Percentiles rank a stretch among this genome's conserved stretches.
These are phyloP conservation scores for Trichopus zeylanicus DNA, from an alignment of 116 monocot genomes.

Conservation along the genomic window DNA sequence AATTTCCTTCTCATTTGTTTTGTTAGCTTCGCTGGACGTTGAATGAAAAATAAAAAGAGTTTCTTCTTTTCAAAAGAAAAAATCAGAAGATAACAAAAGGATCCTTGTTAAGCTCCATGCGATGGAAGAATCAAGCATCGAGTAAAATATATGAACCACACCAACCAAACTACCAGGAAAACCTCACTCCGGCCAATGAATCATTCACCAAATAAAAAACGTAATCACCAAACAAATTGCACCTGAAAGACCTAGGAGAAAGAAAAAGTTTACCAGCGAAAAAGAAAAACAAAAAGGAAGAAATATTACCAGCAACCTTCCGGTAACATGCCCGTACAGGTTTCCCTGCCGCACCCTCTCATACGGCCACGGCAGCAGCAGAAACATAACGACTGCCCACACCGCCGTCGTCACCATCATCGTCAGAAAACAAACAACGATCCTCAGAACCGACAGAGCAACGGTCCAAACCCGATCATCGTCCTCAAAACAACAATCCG, in stretches of 20 bases:
- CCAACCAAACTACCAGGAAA: too few species aligned
- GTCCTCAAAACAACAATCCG: conserved; percentile 7
- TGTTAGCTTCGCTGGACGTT: too few species aligned
- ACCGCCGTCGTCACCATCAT: conserved; percentile 44
- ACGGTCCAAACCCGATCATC: conserved; percentile 31
- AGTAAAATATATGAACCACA: too few species aligned
- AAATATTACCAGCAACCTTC: conserved; percentile 32
- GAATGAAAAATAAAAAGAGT: too few species aligned
- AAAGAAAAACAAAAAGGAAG: not conserved
- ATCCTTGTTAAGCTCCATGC: too few species aligned
- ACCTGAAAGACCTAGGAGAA: too few species aligned
- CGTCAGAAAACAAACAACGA: conserved; percentile 41
- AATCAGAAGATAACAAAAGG: too few species aligned
- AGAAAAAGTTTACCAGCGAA: not conserved
- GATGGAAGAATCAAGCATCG: too few species aligned
- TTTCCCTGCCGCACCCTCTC: conserved; percentile 44
- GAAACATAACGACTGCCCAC: conserved; percentile 52
- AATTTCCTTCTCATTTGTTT: too few species aligned
- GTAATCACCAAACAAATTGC: too few species aligned
- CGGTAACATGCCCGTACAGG: conserved; percentile 61
- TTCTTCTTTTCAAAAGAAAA: too few species aligned
- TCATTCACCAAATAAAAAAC: not conserved
- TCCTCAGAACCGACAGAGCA: conserved; percentile 22
- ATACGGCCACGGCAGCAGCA: conserved; percentile 59
- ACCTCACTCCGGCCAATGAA: too few species aligned